These are phyloP conservation scores for Avicennia marina DNA, from an alignment of 257 asterid species.

Conservation along the genomic window DNA sequence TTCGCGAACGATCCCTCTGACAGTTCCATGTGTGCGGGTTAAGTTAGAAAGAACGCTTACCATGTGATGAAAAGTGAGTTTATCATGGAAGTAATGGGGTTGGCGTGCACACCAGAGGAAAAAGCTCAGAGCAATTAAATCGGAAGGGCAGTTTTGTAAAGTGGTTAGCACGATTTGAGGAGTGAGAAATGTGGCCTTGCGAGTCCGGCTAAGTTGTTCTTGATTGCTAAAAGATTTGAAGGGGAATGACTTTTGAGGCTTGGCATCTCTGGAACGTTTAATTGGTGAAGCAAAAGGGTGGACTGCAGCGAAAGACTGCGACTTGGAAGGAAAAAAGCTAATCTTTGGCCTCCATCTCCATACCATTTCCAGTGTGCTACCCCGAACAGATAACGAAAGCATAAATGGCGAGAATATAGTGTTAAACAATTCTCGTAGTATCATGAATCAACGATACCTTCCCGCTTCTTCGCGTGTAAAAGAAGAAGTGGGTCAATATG, in stretches of 20 bases:
- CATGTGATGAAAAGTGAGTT: conserved; percentile 44
- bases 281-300: conserved; percentile 29
- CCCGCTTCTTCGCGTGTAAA: no score
- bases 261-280: conserved; percentile 2
- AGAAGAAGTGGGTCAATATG: no score
- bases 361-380: conserved; percentile 28
- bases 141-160: conserved; percentile 50
- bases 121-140: conserved; percentile 49
- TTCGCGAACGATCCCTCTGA: conserved; percentile 41
- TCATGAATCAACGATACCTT: no score
- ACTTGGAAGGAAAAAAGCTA: conserved; percentile 18
- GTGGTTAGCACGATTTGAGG: conserved; percentile 49
- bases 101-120: conserved; percentile 77
- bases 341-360: conserved; percentile 27
- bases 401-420: conserved; percentile 7
- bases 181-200: conserved; percentile 22
- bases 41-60: conserved; percentile 53
- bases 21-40: conserved; percentile 33
- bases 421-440: no score
- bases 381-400: conserved; percentile 3
- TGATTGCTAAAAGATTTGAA: conserved; percentile 15
- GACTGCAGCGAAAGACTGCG: conserved; percentile 24
- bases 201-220: conserved; percentile 6
- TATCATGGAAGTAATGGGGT: conserved; percentile 63
- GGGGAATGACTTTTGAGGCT: conserved; percentile 8